Percentiles rank a stretch among this genome's conserved stretches.
Evolutionary conservation across 495 filamentous ascomycete species (phyloP).

Genomic region (Penicillium coffeae): DNA sequence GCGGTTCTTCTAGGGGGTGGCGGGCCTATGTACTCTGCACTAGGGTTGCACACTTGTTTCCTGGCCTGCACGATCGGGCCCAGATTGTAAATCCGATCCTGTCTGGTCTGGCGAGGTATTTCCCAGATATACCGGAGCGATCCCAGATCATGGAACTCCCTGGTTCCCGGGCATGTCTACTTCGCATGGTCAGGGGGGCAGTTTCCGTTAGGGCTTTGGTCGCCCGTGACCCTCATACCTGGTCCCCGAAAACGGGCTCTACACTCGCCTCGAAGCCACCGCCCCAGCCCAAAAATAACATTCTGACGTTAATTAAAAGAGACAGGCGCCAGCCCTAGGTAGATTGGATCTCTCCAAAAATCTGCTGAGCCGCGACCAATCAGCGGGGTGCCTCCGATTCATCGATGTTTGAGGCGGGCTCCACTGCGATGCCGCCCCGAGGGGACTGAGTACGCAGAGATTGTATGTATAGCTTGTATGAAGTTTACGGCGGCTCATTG

Average conservation of each 20-base stretch:
- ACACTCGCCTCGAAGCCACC: no score
- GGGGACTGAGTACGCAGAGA: not conserved
- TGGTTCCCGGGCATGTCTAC: no score
- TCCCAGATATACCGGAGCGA: no score
- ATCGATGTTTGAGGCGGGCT: slow-evolving; percentile 2
- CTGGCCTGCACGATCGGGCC: slow-evolving; percentile 5
- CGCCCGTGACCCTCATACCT: no score
- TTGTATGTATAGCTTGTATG: not conserved
- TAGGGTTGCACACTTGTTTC: slow-evolving; percentile 1
- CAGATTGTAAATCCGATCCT: slow-evolving; percentile 8
- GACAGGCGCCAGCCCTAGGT: slow-evolving; percentile 3
- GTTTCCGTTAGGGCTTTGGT: no score
- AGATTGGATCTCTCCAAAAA: slow-evolving; percentile 13
- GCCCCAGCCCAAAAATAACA: not conserved
- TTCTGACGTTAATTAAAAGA: not conserved
- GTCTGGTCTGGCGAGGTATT: slow-evolving; percentile 2
- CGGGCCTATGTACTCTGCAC: slow-evolving; percentile 14
- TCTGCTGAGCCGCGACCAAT: slow-evolving; percentile 5
- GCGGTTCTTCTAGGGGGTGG: slow-evolving; percentile 38
- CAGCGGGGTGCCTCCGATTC: not conserved
- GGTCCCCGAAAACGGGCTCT: no score
- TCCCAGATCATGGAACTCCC: no score
- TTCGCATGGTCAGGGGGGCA: not conserved
- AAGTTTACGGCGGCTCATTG: not conserved
- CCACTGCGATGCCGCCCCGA: slow-evolving; percentile 1